phyloP scores from a whole-genome alignment of 352 stramenopile genomes.

The Saprolegnia parasitica region DNA sequence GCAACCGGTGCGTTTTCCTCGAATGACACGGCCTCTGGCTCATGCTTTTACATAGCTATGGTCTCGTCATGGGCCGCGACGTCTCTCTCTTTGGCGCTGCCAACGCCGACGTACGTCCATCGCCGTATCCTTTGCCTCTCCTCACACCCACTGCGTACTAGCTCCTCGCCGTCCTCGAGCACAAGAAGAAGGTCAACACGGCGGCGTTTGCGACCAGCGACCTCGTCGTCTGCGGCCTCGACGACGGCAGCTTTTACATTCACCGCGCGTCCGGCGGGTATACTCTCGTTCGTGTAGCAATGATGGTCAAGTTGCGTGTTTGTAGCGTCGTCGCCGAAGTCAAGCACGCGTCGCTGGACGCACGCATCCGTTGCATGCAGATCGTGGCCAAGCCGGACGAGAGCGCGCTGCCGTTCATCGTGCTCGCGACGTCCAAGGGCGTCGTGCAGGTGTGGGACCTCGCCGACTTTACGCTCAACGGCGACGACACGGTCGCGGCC shows the following conservation, averaged over 20 bases:
- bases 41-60: constrained; percentile 15
- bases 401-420: constrained; percentile 56
- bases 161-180: constrained; percentile 58
- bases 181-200: constrained; percentile 72
- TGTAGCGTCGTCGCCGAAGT: constrained; percentile 63
- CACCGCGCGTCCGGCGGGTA: constrained; percentile 68
- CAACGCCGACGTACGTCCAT: constrained; percentile 56
- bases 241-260: constrained; percentile 81
- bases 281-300: background rate
- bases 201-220: constrained; percentile 69
- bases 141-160: constrained; percentile 14
- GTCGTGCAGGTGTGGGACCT: constrained; percentile 79
- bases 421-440: constrained; percentile 70
- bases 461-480: constrained; percentile 50
- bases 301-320: background rate
- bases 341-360: constrained; percentile 52
- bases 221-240: constrained; percentile 66
- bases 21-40: background rate
- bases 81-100: constrained; percentile 71
- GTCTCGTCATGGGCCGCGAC: constrained; percentile 41
- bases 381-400: constrained; percentile 63
- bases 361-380: constrained; percentile 69
- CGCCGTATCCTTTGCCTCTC: background rate
- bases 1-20: constrained; percentile 61
- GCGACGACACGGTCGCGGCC: constrained; percentile 39